Evolutionary conservation across 2,329 filamentous ascomycete genomes (phyloP).

Genomic region (Aspergillus sp.): DNA sequence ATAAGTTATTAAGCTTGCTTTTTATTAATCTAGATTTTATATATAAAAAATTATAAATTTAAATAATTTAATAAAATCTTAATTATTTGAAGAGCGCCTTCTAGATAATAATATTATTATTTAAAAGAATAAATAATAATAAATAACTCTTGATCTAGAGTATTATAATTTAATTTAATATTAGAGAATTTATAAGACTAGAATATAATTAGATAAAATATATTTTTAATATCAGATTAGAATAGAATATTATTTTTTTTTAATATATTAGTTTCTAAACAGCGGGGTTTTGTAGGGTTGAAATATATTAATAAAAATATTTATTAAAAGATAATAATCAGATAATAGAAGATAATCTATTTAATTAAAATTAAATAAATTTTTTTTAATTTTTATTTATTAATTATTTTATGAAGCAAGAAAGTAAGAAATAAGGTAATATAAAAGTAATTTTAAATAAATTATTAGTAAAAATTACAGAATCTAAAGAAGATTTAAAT

Average conservation of each 20-base stretch:
- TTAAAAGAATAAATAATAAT: neutral
- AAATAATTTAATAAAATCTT: neutral
- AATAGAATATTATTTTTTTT: neutral
- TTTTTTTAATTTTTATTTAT: neutral
- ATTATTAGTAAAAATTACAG: neutral
- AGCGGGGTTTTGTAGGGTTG: neutral
- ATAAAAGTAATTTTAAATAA: neutral
- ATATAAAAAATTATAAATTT: neutral
- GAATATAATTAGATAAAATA: neutral
- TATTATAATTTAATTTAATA: neutral
- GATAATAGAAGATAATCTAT: neutral
- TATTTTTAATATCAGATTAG: neutral
- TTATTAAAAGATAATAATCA: neutral
- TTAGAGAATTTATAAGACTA: neutral
- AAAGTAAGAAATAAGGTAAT: neutral
- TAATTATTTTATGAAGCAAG: neutral
- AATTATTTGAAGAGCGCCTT: neutral
- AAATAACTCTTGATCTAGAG: neutral
- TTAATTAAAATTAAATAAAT: neutral
- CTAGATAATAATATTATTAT: neutral
- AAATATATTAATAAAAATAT: neutral
- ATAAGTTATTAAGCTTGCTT: neutral
- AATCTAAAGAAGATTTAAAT: neutral
- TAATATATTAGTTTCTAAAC: neutral
- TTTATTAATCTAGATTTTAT: neutral